phyloP scores from a whole-genome alignment of 495 filamentous ascomycete genomes.

The Neurospora pannonica region DNA sequence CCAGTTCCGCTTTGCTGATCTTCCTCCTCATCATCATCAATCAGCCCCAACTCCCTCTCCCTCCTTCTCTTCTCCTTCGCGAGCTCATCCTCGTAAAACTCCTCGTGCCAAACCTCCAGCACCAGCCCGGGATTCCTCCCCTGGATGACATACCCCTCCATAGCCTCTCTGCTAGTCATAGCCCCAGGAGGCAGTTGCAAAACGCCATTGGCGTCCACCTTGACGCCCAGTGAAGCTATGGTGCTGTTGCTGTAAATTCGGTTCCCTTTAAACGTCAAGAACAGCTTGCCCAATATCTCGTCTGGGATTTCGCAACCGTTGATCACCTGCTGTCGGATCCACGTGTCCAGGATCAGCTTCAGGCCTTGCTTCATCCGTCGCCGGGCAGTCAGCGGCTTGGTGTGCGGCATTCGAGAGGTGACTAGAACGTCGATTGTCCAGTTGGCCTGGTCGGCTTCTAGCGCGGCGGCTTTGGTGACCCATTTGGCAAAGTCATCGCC shows the following conservation, averaged over 20 bases:
- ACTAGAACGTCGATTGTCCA: conserved; percentile 8
- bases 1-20: background rate
- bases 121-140: conserved; percentile 34
- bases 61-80: conserved; percentile 28
- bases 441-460: background rate
- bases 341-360: conserved; percentile 10
- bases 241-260: conserved; percentile 66
- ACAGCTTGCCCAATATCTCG: conserved; percentile 35
- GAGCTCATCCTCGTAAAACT: conserved; percentile 42
- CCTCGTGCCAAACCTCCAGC: conserved; percentile 65
- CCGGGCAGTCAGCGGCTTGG: conserved; percentile 1
- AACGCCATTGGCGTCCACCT: conserved; percentile 28
- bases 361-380: conserved; percentile 13
- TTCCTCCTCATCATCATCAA: conserved; percentile 5
- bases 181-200: conserved; percentile 18
- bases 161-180: conserved; percentile 26
- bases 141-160: background rate
- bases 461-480: conserved; percentile 11
- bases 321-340: conserved; percentile 4
- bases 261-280: conserved; percentile 70
- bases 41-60: conserved; percentile 15
- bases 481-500: conserved; percentile 62
- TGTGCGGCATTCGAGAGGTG: conserved; percentile 7
- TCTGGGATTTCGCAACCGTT: background rate
- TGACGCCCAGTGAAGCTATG: conserved; percentile 55